Evolutionary conservation across 2,329 filamentous ascomycete species (phyloP).

Genomic region (Aspergillus sp.): DNA sequence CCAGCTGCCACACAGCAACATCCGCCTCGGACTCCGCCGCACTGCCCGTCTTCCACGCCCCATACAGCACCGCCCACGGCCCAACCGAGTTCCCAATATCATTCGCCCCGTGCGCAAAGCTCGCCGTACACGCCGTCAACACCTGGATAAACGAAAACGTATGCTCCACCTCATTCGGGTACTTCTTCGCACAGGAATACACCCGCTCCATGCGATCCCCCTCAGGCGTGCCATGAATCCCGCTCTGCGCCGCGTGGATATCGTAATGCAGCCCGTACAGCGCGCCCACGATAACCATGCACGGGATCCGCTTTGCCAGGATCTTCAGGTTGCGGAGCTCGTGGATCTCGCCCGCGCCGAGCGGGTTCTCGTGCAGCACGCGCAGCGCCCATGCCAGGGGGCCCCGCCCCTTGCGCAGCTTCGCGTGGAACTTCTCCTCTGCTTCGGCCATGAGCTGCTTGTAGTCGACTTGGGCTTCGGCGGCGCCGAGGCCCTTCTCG

Average conservation of each 20-base stretch:
- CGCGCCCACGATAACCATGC: constrained; percentile 60
- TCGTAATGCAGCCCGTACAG: constrained; percentile 80
- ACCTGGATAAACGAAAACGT: constrained; percentile 56
- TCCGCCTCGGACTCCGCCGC: constrained; percentile 61
- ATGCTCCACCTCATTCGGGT: constrained; percentile 69
- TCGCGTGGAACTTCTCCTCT: constrained; percentile 60
- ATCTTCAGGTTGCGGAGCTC: constrained; percentile 69
- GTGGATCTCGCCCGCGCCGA: constrained; percentile 71
- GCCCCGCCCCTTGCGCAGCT: constrained; percentile 61
- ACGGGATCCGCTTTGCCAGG: constrained; percentile 65
- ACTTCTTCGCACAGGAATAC: constrained; percentile 64
- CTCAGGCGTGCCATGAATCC: constrained; percentile 70
- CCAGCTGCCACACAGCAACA: constrained; percentile 75
- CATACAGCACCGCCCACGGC: constrained; percentile 69
- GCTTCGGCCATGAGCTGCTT: constrained; percentile 60
- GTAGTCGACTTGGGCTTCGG: constrained; percentile 59
- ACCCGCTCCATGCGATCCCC: constrained; percentile 69
- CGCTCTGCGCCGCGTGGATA: constrained; percentile 73
- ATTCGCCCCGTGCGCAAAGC: constrained; percentile 68
- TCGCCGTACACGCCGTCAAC: constrained; percentile 52
- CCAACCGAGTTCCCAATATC: constrained; percentile 72
- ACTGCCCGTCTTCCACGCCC: constrained; percentile 64
- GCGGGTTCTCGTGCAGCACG: constrained; percentile 69
- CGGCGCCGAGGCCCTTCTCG: not conserved
- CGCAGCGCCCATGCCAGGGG: constrained; percentile 84